Conservation (phyloP, 1,284 basidiomycete genomes). For the Cryptococcus hybrid region DNA sequence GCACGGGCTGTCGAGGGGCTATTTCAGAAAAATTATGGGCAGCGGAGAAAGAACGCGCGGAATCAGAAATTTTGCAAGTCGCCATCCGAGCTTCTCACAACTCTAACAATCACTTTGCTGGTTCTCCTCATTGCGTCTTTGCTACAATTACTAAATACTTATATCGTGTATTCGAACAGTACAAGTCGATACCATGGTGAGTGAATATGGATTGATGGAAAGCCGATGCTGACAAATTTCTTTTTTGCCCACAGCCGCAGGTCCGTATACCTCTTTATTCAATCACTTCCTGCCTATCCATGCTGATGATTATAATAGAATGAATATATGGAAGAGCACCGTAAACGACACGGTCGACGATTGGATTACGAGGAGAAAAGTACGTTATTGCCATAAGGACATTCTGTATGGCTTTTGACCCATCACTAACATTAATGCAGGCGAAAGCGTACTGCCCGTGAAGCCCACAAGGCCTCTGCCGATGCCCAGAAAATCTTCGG, state of each 20-base stretch:
- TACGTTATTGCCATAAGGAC: conserved; percentile 15
- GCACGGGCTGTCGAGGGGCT: neutral
- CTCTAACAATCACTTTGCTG: conserved; percentile 1
- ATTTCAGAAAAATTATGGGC: conserved; percentile 2
- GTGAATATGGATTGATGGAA: conserved; percentile 22
- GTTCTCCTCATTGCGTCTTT: neutral
- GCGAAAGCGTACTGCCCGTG: conserved; percentile 90
- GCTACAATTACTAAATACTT: neutral
- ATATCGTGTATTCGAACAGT: no score
- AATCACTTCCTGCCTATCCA: neutral
- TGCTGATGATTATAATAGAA: conserved; percentile 28
- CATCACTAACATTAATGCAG: conserved; percentile 50
- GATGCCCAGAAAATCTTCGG: conserved; percentile 93
- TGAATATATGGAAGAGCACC: conserved; percentile 53
- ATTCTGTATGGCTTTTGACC: no score
- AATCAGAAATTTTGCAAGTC: conserved; percentile 29
- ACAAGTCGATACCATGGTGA: neutral
- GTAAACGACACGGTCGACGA: conserved; percentile 49
- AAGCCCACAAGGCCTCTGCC: conserved; percentile 82
- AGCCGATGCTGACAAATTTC: conserved; percentile 2
- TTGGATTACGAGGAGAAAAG: conserved; percentile 51
- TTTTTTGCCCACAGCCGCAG: conserved; percentile 34
- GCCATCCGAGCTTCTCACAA: conserved; percentile 2
- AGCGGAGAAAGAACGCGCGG: conserved; percentile 4
- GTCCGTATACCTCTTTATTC: conserved; percentile 13